Percentiles rank a stretch among this genome's conserved stretches.
Conservation (phyloP, 257 asterid genomes). For the Solanum stenotomum region DNA sequence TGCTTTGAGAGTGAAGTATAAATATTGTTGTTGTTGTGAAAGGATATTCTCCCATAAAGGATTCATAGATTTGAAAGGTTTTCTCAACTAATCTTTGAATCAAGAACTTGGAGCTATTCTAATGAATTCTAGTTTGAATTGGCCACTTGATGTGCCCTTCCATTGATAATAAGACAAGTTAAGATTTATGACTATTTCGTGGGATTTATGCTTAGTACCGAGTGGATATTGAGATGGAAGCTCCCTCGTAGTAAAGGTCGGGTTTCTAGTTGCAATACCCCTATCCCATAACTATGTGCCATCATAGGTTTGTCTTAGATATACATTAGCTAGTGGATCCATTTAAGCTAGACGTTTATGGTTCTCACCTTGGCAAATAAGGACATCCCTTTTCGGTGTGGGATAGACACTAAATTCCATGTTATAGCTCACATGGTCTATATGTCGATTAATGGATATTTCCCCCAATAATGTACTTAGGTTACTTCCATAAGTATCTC, state of each 20-base stretch:
- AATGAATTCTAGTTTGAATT: too few relatives aligned
- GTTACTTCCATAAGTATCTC: neutral
- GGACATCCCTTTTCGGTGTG: neutral
- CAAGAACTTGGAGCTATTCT: too few relatives aligned
- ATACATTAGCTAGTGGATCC: neutral
- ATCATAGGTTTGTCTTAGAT: neutral
- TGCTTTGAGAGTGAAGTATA: neutral
- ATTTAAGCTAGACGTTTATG: neutral
- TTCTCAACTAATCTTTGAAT: neutral
- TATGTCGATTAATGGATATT: neutral
- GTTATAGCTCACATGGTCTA: neutral
- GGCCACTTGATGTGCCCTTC: neutral
- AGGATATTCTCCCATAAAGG: neutral
- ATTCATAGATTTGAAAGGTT: neutral
- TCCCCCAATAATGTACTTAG: neutral
- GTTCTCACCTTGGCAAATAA: neutral
- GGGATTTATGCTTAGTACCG: neutral
- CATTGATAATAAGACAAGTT: too few relatives aligned
- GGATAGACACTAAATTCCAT: neutral
- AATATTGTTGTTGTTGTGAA: too few relatives aligned
- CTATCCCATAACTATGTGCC: neutral
- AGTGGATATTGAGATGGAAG: neutral
- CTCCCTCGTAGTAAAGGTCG: neutral
- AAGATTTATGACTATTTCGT: neutral
- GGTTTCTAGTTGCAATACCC: neutral